Base-by-base conservation (phyloP, 176 grass and related monocot species). In the Juncus inflexus region DNA sequence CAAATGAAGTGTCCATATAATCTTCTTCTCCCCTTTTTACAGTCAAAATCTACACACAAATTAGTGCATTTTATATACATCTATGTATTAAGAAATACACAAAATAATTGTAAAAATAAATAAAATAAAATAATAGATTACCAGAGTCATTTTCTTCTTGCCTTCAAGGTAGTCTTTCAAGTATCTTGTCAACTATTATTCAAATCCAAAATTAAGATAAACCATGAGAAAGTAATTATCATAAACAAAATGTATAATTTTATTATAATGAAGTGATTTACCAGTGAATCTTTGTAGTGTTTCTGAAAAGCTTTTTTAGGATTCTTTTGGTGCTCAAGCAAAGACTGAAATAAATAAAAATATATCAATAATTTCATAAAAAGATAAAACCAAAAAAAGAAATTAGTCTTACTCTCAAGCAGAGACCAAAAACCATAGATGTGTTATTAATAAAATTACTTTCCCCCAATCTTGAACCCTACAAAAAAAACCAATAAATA, bases 401-500 rank as follows among this genome's bases (percentile, higher is more conserved):
- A 66, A 37, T 52, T 74, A 41, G 61, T 41, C 76, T 57, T 85
- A 95, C 91, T 83, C 91, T 78, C 56, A 95, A 78, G 80, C 91
- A 95, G 35, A 66, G 76, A 49, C 91, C 70, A 38, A 95, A 87
- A 75, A 95, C 86, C 87, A 95, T 95, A 7, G 91, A 95, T 43
- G 91, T 95, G 52, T 95, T 95, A 55, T 95, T 95, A 40, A 95
- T 90, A 61, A 95, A 95, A 60, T 87, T 86, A 78, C 91, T 95
- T 66, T 95, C 91, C 15, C 81, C 58, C 62, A 90, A 40, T 63
- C 91, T 77, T 65, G 86, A 69, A 60, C 91, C 86, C 91, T 95
- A 60, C 10, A 82, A 66, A 49, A 49, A 37, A 62, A 28, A 72
- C 45, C 52, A 47, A 45, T 64, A 58, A 35, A 53, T 60, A 39